A percentile compares a stretch with the other conserved stretches of the same genome.
These are phyloP conservation scores for Xylaria intraflava DNA, from an alignment of 495 filamentous ascomycete genomes.

Conservation along the genomic window DNA sequence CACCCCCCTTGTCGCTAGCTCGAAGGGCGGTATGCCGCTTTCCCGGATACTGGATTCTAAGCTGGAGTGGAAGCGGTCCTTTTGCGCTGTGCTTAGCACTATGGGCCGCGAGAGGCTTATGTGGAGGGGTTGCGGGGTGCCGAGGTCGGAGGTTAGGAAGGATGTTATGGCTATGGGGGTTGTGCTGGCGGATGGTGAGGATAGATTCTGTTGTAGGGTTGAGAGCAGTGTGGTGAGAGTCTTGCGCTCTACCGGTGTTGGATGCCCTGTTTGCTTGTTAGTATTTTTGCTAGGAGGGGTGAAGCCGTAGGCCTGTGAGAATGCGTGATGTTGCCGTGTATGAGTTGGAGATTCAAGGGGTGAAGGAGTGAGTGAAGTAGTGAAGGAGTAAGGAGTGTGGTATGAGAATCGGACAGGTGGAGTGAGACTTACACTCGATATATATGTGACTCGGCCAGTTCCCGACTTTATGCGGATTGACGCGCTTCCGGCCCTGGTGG, in stretches of 20 bases:
- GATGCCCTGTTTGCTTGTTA: conserved; percentile 58
- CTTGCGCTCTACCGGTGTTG: conserved; percentile 49
- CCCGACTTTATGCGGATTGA: conserved; percentile 76
- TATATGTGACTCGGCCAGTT: conserved; percentile 93
- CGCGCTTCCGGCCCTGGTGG: conserved; percentile 75
- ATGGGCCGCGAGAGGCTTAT: conserved; percentile 80
- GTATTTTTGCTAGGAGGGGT: too few species aligned
- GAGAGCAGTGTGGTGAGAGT: conserved; percentile 49
- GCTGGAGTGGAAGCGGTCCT: conserved; percentile 52
- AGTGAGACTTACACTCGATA: conserved; percentile 70
- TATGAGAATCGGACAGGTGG: neutral
- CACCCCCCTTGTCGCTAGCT: conserved; percentile 20
- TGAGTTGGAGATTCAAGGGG: too few species aligned
- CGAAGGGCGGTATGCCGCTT: conserved; percentile 31
- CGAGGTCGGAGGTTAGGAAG: conserved; percentile 69
- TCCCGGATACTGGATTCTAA: conserved; percentile 27
- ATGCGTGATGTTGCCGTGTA: too few species aligned
- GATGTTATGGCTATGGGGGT: conserved; percentile 39
- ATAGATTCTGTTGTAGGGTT: conserved; percentile 23
- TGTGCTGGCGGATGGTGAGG: neutral
- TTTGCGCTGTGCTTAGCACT: conserved; percentile 57
- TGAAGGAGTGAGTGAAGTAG: neutral
- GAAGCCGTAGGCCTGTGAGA: too few species aligned
- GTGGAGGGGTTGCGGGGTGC: conserved; percentile 74
- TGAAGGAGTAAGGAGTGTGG: neutral